Base-by-base conservation (phyloP, 139 green algal species). In the Chlorella vulgaris region DNA sequence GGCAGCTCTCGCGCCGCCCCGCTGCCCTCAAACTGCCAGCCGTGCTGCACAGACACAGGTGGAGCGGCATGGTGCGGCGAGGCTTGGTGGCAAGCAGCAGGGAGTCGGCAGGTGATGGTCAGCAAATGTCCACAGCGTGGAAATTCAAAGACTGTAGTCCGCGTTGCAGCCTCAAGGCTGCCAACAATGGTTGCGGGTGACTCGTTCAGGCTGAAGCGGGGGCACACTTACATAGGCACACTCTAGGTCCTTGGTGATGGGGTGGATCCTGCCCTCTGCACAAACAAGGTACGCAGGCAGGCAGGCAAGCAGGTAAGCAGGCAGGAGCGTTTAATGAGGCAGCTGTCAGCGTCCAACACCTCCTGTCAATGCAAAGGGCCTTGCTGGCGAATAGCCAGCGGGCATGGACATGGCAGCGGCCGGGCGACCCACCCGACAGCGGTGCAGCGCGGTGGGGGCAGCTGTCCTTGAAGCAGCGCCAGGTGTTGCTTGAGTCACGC, bases 391-490 rank as follows among this genome's bases (percentile, higher is more conserved):
- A n/a, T n/a, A n/a, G n/a, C n/a, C n/a, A n/a, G n/a, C n/a, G n/a
- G n/a, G n/a, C n/a, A n/a, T n/a, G n/a, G n/a, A n/a, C n/a, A n/a
- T n/a, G n/a, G n/a, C n/a, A n/a, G n/a, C n/a, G n/a, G n/a, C n/a
- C n/a, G n/a, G 47, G 13, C n/a, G 18, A 8, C 43, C 47, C 80
- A 63, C 74, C 80, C 29, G 67, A 80, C 47, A 84, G 66, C 35
- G 79, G 80, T 15, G 68, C 80, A 4, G 61, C 67, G 8, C 80
- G 35, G 68, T 84, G 80, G 13, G 80, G 80, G 50, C 80, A 84
- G 65, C 39, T 39, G 63, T 84, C 80, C 18, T 66, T 43, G 55
- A 84, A 80, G 50, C 47, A 71, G 60, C 66, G 65, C 80, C 80
- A 84, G 4, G n/a, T 19, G 33, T 24, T 35, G 7, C 19, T 5